Evolutionary conservation across 179 eudicot species (phyloP), one percentile per base, ranked within the genome.

Genomic region (Sideroxylon spinosum): DNA sequence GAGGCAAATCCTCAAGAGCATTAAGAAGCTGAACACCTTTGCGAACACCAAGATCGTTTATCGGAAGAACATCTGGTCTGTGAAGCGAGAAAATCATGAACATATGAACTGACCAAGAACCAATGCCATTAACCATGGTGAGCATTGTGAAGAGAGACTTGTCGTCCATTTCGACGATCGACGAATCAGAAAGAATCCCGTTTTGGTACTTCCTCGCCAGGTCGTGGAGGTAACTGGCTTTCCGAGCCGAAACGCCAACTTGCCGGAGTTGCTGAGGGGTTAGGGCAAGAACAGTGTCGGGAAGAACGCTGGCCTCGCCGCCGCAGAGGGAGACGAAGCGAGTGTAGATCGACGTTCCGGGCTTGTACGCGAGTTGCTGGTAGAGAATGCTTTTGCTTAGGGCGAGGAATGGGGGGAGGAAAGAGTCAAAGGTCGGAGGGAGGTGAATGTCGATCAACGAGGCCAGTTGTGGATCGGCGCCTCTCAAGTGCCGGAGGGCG

Each of bases 51-150:
- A 94, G 81, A 63, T 94, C 98, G 50, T 89, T 91, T 56, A 89
- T 90, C 0, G 99, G 99, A 75, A 95, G 80, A 48, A 95, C 99
- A 75, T 95, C 98, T 2, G 99, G 99, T 20, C 99, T 82, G 65
- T 91, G 93, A 68, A 94, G 78, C 0, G 98, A 90, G 68, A 92
- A 92, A 5, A 92, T 91, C 94, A 94, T 92, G 63, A 94, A 94
- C 98, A 92, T 94, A 37, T 94, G 98, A 14, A 94, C 98, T 5
- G 97, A 92, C 98, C 98, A 94, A 0, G 97, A 88, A 7, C 98
- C 98, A 70, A 94, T 94, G 4, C 98, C 98, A 81, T 92, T 94
- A 48, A 94, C 97, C 95, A 94, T 94, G 0, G 95, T 89, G 4
- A 94, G 78, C 95, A 91, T 92, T 0, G 97, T 89, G 66, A 92